Base-by-base conservation (phyloP, 192 early-diverging fungal genomes). In the Gaertneriomyces semiglobifer region DNA sequence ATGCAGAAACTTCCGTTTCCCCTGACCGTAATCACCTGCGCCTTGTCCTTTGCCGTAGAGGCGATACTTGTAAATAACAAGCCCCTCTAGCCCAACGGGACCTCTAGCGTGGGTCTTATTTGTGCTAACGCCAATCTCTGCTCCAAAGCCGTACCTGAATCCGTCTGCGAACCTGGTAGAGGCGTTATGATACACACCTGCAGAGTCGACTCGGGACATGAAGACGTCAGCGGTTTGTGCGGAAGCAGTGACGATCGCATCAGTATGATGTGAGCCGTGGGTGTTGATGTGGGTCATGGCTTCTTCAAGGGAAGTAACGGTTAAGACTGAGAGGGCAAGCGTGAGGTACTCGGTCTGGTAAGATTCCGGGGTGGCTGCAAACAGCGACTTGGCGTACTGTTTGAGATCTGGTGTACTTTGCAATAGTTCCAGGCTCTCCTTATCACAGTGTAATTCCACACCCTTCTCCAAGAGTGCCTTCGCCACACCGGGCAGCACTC, bases 81-180 rank as follows among this genome's bases (percentile, higher is more conserved):
- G 75, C 7, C 97, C 95, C 79, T 98, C 95, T 53, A 99, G 78
- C 0, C 97, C 97, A 4, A 97, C 97, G 1, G 97, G 97, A 4
- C 97, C 97, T 58, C 97, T 86, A 8, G 97, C 97, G 72, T 99
- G 97, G 1, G 95, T 98, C 77, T 99, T 99, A 83, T 99, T 99
- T 58, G 97, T 99, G 68, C 90, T 92, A 38, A 92, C 84, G 33
- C 96, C 96, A 63, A 98, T 93, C 77, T 98, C 96, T 0, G 96
- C 90, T 39, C 96, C 96, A 80, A 98, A 98, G 14, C 96, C 96
- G 77, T 95, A 97, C 58, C 95, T 85, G 87, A 98, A 98, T 6
- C 96, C 96, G 73, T 98, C 96, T 42, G 96, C 93, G 79, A 98
- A 97, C 16, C 96, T 80, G 18, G 93, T 96, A 63, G 86, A 88